Evolutionary conservation across 371 early-diverging fungal genomes (phyloP).

Genomic region (Thermomucor indicae-seudaticae): DNA sequence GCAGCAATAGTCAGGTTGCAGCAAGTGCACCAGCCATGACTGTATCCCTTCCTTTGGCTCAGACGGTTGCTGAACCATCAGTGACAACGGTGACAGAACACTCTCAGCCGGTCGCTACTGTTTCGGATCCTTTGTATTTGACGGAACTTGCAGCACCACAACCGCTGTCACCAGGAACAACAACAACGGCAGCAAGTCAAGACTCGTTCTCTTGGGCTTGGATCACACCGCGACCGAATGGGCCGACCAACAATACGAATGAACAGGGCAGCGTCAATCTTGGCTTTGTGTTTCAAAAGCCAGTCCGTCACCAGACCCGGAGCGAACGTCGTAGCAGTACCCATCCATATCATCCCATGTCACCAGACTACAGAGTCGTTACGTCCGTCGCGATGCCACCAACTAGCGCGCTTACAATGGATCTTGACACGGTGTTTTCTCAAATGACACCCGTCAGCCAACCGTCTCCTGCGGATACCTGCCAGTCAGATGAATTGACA

Average conservation of each 20-base stretch:
- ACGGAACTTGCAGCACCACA: no score
- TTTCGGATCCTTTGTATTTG: no score
- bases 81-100: neutral
- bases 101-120: conserved; percentile 5
- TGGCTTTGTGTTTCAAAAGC: conserved; percentile 13
- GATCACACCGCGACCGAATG: conserved; percentile 16
- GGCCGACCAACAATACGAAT: conserved; percentile 1
- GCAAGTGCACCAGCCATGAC: neutral
- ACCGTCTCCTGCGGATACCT: conserved; percentile 7
- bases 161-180: no score
- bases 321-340: neutral
- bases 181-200: no score
- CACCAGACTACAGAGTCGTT: neutral
- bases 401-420: neutral
- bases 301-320: neutral
- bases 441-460: neutral
- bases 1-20: no score
- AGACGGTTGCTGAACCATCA: neutral
- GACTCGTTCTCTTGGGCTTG: conserved; percentile 14
- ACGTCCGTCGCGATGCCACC: neutral
- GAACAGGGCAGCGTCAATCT: neutral
- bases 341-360: neutral
- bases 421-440: neutral
- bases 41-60: neutral
- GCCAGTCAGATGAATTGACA: conserved; percentile 22